Evolutionary conservation across 2,329 filamentous ascomycete genomes (phyloP), one percentile per base, ranked within the genome.

Genomic region (Aureobasidium sp.): DNA sequence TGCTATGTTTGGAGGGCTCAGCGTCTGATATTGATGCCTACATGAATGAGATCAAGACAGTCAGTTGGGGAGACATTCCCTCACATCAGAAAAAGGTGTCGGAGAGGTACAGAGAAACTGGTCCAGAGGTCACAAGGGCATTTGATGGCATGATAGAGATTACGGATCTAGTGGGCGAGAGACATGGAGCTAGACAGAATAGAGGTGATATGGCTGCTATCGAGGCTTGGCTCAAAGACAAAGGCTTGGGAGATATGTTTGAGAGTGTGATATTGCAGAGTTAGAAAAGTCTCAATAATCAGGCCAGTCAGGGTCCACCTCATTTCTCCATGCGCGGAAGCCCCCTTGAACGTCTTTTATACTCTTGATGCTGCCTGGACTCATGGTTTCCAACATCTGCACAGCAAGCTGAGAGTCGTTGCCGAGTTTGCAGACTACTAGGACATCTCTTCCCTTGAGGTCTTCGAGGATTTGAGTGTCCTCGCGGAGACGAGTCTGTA

Each of bases 391-490:
- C 62, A 93, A 76, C 67, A 84, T 86, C 67, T 78, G 81, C 0
- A 85, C 81, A 0, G 86, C 85, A 23, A 90, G 67, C 70, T 93
- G 90, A 12, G 89, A 92, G 71, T 94, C 89, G 65, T 92, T 90
- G 0, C 90, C 90, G 1, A 88, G 78, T 34, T 89, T 80, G 67
- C 90, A 94, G 0, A 94, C 80, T 0, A 91, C 76, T 64, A 88
- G 89, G 26, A 94, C 84, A 59, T 69, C 64, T 46, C 66, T 67
- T 0, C 87, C 82, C 2, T 78, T 82, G 74, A 55, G 44, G 27
- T 32, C 70, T 39, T 29, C 64, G 64, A 27, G 65, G 66, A 32
- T 48, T 27, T 65, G 64, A 32, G 66, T 46, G 23, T 1, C 69
- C 20, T 66, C 65, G 60, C 68, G 65, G 2, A 73, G 52, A 68